Evolutionary conservation across 331 rosid species (phyloP).

Genomic region (Saraca asoca): DNA sequence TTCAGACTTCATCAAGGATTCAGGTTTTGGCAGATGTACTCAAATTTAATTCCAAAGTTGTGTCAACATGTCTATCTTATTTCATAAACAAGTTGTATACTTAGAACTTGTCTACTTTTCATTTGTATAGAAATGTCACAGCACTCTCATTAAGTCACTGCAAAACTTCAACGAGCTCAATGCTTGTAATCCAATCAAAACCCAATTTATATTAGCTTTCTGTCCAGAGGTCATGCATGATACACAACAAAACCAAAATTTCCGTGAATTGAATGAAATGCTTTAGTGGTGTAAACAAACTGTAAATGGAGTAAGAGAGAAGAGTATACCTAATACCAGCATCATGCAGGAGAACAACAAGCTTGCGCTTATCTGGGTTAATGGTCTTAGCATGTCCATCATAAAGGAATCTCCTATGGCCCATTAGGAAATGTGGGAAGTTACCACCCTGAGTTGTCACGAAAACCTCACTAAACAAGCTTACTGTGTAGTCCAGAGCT

Average conservation of each 20-base stretch:
- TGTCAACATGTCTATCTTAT: too few relatives aligned
- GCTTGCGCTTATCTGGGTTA: slow-evolving; percentile 88
- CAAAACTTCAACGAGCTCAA: too few relatives aligned
- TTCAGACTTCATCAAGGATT: too few relatives aligned
- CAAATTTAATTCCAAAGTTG: too few relatives aligned
- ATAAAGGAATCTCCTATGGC: slow-evolving; percentile 80
- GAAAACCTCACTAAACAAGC: slow-evolving; percentile 86
- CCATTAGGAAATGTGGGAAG: slow-evolving; percentile 98
- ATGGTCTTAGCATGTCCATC: slow-evolving; percentile 90
- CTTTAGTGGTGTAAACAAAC: slow-evolving; percentile 22
- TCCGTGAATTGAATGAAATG: slow-evolving; percentile 19
- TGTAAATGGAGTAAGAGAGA: neutral
- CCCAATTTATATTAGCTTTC: slow-evolving; percentile 1
- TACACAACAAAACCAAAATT: neutral
- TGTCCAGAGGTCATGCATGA: slow-evolving; percentile 7
- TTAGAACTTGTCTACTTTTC: too few relatives aligned
- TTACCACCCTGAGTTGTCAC: slow-evolving; percentile 99
- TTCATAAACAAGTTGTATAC: too few relatives aligned
- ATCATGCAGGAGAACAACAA: slow-evolving; percentile 70
- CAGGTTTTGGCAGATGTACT: too few relatives aligned
- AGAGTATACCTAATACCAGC: slow-evolving; percentile 56
- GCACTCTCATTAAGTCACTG: too few relatives aligned
- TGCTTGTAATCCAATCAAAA: neutral
- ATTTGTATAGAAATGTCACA: too few relatives aligned
- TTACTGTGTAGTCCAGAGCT: slow-evolving; percentile 83